These are phyloP conservation scores for Fusarium albidum DNA, from an alignment of 2,329 filamentous ascomycete genomes.

Conservation along the genomic window DNA sequence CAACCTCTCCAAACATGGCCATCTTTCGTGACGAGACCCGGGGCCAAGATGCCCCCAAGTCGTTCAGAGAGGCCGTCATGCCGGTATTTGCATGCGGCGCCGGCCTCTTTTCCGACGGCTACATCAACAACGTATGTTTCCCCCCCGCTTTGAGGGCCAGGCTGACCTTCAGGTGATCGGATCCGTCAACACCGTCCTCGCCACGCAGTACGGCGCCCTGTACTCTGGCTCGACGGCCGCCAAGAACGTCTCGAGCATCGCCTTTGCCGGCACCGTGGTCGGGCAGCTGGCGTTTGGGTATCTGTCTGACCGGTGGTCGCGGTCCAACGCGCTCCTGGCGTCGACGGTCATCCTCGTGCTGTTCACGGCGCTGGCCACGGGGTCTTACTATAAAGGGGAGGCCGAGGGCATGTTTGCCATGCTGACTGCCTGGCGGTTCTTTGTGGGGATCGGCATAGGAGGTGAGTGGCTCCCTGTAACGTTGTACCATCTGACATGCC, in stretches of 20 bases:
- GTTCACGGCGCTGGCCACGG: conserved; percentile 82
- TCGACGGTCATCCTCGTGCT: conserved; percentile 86
- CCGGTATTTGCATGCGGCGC: conserved; percentile 89
- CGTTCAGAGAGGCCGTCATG: no score
- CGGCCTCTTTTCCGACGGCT: conserved; percentile 90
- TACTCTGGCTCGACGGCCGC: conserved; percentile 75
- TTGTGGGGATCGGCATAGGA: conserved; percentile 82
- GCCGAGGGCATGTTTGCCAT: conserved; percentile 75
- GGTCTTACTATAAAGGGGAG: conserved; percentile 77
- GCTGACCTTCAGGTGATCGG: conserved; percentile 75
- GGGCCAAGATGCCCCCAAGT: no score
- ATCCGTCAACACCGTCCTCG: conserved; percentile 81
- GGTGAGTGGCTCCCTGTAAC: conserved; percentile 45
- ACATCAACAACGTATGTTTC: conserved; percentile 78
- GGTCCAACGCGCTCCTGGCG: conserved; percentile 80
- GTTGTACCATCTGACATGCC: background rate
- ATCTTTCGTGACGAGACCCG: no score
- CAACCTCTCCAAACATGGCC: no score
- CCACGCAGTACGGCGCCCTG: conserved; percentile 70
- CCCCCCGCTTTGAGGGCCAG: background rate
- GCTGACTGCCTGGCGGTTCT: conserved; percentile 84
- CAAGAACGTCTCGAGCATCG: conserved; percentile 80
- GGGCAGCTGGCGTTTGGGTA: conserved; percentile 85
- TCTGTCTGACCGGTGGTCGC: conserved; percentile 83
- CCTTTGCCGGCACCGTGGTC: conserved; percentile 86